A percentile compares a stretch with the other conserved stretches of the same genome.
phyloP scores from a whole-genome alignment of 495 filamentous ascomycete genomes.

The Paragyromitra xinjiangensis region DNA sequence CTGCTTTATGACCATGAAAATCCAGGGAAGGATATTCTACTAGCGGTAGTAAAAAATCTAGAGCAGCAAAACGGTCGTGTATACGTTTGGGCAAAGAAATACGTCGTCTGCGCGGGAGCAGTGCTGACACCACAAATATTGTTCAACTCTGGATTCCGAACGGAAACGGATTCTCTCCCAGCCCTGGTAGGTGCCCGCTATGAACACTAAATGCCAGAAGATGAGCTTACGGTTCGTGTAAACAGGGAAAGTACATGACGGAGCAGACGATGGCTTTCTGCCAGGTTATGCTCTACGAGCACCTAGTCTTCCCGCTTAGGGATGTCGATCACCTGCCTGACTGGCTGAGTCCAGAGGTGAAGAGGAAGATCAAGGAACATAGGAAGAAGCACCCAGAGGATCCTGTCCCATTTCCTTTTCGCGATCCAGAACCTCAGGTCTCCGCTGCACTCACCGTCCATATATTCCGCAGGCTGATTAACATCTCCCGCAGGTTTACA shows the following conservation, averaged over 20 bases:
- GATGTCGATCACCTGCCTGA: background rate
- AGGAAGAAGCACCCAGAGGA: conserved; percentile 14
- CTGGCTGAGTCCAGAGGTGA: background rate
- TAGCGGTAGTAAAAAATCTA: conserved; percentile 16
- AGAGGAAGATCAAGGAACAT: background rate
- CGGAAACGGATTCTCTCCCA: background rate
- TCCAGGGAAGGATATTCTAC: background rate
- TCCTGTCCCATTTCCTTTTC: conserved; percentile 20
- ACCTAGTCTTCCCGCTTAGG: background rate
- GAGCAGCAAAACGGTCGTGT: background rate
- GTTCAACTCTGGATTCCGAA: background rate
- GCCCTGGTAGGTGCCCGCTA: background rate
- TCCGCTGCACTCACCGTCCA: background rate
- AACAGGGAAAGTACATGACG: conserved; percentile 21
- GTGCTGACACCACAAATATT: conserved; percentile 18
- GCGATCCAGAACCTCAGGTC: conserved; percentile 33
- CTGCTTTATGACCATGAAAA: background rate
- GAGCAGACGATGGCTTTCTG: conserved; percentile 38
- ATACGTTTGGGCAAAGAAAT: conserved; percentile 14
- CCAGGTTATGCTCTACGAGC: conserved; percentile 27
- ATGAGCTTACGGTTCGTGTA: background rate
- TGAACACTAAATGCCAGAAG: background rate
- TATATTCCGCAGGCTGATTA: background rate
- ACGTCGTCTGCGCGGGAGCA: conserved; percentile 19
- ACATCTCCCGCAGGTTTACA: background rate